Evolutionary conservation across 768 basidiomycete genomes (phyloP).

Genomic region (Pleurotus sapidus): DNA sequence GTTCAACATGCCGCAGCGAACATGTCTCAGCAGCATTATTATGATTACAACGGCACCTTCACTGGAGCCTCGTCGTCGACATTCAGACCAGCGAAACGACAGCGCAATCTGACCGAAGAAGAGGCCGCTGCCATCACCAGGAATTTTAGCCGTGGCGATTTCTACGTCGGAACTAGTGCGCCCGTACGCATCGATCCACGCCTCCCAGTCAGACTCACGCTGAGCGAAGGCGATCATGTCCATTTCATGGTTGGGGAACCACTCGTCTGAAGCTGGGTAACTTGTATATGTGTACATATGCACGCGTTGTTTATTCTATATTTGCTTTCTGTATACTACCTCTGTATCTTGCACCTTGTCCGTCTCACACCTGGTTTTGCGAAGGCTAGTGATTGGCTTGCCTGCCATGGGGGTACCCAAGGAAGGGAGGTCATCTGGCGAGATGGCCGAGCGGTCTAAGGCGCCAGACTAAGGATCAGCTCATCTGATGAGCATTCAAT

Average conservation of each 20-base stretch:
- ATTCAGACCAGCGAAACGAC: constrained; percentile 78
- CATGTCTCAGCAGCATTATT: constrained; percentile 65
- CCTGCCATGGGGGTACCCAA: not conserved
- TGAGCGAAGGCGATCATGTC: constrained; percentile 81
- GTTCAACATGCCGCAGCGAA: constrained; percentile 39
- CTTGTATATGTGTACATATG: not conserved
- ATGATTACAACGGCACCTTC: constrained; percentile 72
- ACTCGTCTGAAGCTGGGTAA: constrained; percentile 24
- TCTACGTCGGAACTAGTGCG: constrained; percentile 77
- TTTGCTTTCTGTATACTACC: not conserved
- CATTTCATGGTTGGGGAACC: constrained; percentile 55
- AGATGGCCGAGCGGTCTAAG: constrained; percentile 77
- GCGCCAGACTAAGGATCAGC: constrained; percentile 60
- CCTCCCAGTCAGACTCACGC: constrained; percentile 72
- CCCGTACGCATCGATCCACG: constrained; percentile 83
- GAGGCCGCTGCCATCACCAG: constrained; percentile 82
- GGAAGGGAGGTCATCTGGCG: constrained; percentile 12
- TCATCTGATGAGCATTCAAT: constrained; percentile 12
- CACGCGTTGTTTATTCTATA: not conserved
- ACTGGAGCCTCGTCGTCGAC: constrained; percentile 69
- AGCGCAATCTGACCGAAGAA: constrained; percentile 78
- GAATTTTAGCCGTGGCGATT: constrained; percentile 79
- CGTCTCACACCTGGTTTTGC: not conserved
- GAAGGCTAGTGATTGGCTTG: not conserved
- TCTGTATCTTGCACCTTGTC: not conserved